These are phyloP conservation scores for Brettanomyces anomalus DNA, from an alignment of 805 yeast genomes.

Conservation along the genomic window DNA sequence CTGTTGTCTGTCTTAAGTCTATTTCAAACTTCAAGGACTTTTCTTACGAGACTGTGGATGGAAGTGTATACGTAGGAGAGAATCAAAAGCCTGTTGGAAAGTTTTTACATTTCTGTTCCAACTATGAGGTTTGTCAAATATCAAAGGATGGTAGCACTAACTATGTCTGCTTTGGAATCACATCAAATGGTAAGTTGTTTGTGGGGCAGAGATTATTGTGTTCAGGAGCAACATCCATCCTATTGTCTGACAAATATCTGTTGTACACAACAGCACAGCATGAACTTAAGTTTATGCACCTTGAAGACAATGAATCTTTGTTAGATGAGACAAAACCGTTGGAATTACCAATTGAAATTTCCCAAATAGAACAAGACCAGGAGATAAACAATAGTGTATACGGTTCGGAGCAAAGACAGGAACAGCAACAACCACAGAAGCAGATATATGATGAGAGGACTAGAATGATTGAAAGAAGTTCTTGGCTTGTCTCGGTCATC, in stretches of 20 bases:
- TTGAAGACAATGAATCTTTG: constrained; percentile 24
- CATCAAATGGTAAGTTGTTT: constrained; percentile 66
- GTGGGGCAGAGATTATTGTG: constrained; percentile 52
- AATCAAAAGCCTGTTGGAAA: constrained; percentile 25
- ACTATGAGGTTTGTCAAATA: constrained; percentile 33
- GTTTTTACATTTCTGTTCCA: constrained; percentile 67
- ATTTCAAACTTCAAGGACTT: constrained; percentile 42
- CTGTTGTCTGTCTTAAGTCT: constrained; percentile 46
- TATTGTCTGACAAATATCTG: constrained; percentile 61
- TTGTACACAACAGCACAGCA: constrained; percentile 85
- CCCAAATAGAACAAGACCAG: constrained; percentile 4
- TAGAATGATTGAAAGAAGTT: constrained; percentile 87
- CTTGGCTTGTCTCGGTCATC: constrained; percentile 68
- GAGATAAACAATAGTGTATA: background rate
- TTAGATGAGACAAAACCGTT: constrained; percentile 9
- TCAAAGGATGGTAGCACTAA: constrained; percentile 13
- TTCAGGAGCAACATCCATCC: constrained; percentile 74
- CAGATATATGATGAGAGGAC: constrained; percentile 67
- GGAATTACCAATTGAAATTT: background rate
- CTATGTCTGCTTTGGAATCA: constrained; percentile 51
- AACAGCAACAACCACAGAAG: constrained; percentile 28
- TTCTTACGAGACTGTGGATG: constrained; percentile 56
- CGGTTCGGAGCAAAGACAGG: constrained; percentile 45
- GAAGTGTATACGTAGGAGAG: constrained; percentile 39
- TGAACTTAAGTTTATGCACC: constrained; percentile 71